These are phyloP conservation scores for Lactifluus hygrophoroides DNA, from an alignment of 768 basidiomycete species.

Conservation along the genomic window DNA sequence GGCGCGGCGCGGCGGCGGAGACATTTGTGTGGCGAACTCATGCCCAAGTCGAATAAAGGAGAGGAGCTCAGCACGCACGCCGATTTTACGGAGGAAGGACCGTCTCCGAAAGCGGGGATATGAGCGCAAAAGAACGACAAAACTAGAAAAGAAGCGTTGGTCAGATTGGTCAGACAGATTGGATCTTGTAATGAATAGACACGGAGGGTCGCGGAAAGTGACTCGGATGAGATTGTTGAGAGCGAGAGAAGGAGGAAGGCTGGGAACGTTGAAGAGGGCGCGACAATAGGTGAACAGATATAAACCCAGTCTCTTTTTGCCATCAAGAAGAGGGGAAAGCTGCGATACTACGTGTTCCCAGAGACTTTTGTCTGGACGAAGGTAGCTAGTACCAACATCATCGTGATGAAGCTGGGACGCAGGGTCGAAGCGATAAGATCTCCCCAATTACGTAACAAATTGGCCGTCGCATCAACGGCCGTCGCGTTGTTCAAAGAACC, in stretches of 20 bases:
- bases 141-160: constrained; percentile 75
- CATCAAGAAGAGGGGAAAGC: constrained; percentile 51
- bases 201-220: background rate
- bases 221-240: too few relatives aligned
- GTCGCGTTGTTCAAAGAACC: too few relatives aligned
- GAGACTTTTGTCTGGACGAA: constrained; percentile 63
- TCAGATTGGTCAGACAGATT: constrained; percentile 70
- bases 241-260: background rate
- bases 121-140: constrained; percentile 67
- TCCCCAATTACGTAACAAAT: constrained; percentile 11
- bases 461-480: background rate
- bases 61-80: constrained; percentile 76
- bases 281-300: background rate
- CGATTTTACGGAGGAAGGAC: constrained; percentile 75
- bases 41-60: constrained; percentile 3
- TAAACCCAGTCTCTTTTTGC: constrained; percentile 71
- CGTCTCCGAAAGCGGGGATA: constrained; percentile 61
- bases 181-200: too few relatives aligned
- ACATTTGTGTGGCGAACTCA: background rate
- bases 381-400: constrained; percentile 67
- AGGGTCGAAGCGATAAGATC: constrained; percentile 20
- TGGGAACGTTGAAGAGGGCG: background rate
- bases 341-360: constrained; percentile 70
- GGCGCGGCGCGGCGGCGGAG: background rate
- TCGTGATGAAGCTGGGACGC: constrained; percentile 84